These are phyloP conservation scores for Raphanus sativus DNA, from an alignment of 345 rosid species.

Conservation along the genomic window DNA sequence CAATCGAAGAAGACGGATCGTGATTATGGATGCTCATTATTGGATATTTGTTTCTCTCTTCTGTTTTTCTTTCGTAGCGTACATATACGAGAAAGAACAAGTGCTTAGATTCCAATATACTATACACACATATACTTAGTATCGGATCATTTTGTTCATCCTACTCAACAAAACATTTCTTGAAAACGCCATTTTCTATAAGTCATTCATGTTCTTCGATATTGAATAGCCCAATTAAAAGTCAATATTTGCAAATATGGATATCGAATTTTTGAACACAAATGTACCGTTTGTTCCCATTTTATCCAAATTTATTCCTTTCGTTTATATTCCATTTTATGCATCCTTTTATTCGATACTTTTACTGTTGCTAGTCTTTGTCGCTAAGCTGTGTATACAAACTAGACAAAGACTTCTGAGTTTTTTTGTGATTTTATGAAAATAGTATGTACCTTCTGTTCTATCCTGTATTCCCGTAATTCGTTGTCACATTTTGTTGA, in stretches of 20 bases:
- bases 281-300: not conserved
- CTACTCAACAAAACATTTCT: not conserved
- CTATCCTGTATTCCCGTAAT: not conserved
- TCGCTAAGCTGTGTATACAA: not conserved
- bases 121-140: not conserved
- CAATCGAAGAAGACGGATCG: conserved; percentile 38
- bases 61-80: conserved; percentile 7
- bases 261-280: not conserved
- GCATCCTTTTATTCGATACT: not conserved
- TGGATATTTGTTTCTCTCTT: conserved; percentile 26
- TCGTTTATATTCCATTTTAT: conserved; percentile 8
- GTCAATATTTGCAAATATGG: not conserved
- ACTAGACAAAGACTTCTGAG: not conserved
- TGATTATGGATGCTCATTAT: conserved; percentile 37
- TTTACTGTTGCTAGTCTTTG: not conserved
- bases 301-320: not conserved
- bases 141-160: not conserved
- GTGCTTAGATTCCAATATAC: conserved; percentile 19
- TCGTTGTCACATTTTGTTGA: not conserved
- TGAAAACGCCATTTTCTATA: not conserved
- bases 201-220: not conserved
- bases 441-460: not conserved
- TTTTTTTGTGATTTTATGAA: not conserved
- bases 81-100: conserved; percentile 3
- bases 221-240: not conserved